These are phyloP conservation scores for Houttuynia cordata DNA, from an alignment of 164 flowering plant species.

Conservation along the genomic window DNA sequence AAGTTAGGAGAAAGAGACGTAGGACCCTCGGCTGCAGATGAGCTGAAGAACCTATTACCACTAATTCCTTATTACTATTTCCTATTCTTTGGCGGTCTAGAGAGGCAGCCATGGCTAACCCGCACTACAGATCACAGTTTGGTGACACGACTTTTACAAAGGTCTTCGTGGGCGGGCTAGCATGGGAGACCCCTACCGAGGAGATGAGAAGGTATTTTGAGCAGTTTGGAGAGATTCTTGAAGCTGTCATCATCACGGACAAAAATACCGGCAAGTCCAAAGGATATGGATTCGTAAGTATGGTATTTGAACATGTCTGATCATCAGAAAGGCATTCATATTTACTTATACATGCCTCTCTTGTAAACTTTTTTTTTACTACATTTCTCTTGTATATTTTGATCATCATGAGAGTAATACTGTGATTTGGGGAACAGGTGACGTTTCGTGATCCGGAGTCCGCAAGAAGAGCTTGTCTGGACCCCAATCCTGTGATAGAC, in stretches of 20 bases:
- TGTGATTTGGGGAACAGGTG: conserved; percentile 39
- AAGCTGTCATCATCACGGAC: conserved; percentile 80
- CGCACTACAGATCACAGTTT: conserved; percentile 65
- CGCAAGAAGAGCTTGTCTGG: conserved; percentile 63
- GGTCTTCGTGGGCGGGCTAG: conserved; percentile 86
- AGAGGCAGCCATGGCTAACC: conserved; percentile 39
- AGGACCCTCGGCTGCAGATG: conserved; percentile 2
- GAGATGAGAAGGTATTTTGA: conserved; percentile 66
- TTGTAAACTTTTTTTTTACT: too few relatives aligned
- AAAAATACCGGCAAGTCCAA: conserved; percentile 76
- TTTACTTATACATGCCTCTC: not conserved
- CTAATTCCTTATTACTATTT: too few relatives aligned
- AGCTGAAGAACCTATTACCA: not conserved
- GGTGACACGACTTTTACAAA: conserved; percentile 90
- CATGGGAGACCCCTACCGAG: conserved; percentile 91
- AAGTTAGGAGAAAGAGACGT: not conserved
- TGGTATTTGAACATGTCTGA: not conserved
- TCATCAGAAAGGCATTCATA: too few relatives aligned
- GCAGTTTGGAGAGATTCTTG: conserved; percentile 91
- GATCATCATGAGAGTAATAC: too few relatives aligned
- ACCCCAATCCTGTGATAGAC: conserved; percentile 81
- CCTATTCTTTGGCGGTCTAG: not conserved
- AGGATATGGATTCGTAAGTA: conserved; percentile 91
- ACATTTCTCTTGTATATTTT: too few relatives aligned
- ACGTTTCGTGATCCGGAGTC: conserved; percentile 92